A percentile compares a stretch with the other conserved stretches of the same genome.
Conservation (phyloP, 345 rosid genomes). For the Citrus glauca region DNA sequence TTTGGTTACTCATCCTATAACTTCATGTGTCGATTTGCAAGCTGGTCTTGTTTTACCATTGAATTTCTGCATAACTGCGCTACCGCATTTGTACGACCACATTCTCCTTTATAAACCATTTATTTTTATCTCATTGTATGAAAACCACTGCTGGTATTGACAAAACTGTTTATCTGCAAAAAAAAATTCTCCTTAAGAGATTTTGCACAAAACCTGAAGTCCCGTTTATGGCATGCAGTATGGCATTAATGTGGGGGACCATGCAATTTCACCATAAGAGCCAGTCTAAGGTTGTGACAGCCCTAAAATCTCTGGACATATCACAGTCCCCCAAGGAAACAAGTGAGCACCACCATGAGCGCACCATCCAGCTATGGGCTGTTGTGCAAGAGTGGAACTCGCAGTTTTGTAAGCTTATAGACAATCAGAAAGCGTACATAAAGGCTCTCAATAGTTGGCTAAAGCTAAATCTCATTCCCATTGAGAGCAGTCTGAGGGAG, state of each 20-base stretch:
- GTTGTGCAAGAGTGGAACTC: constrained; percentile 79
- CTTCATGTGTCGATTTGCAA: not conserved
- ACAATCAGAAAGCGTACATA: constrained; percentile 66
- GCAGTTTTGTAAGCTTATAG: constrained; percentile 66
- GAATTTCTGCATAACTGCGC: not conserved
- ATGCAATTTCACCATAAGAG: constrained; percentile 63
- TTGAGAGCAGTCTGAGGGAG: constrained; percentile 84
- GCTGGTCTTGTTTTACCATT: not conserved
- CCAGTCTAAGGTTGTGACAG: constrained; percentile 43
- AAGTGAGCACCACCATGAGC: constrained; percentile 64
- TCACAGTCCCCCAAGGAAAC: constrained; percentile 66
- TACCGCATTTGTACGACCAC: not conserved
- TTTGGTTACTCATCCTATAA: not conserved
- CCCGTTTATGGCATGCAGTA: constrained; percentile 43
- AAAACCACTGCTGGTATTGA: not conserved
- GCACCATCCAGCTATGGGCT: constrained; percentile 61
- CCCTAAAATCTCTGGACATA: constrained; percentile 39
- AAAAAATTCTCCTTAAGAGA: not conserved
- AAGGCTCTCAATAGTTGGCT: constrained; percentile 67
- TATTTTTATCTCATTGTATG: not conserved
- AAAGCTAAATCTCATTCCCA: constrained; percentile 74
- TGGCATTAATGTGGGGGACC: constrained; percentile 84
- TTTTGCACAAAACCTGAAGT: not conserved
- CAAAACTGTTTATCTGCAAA: not conserved
- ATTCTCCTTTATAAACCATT: not conserved